Base-by-base conservation (phyloP, 1,284 basidiomycete species). In the Rhodofomes roseus region DNA sequence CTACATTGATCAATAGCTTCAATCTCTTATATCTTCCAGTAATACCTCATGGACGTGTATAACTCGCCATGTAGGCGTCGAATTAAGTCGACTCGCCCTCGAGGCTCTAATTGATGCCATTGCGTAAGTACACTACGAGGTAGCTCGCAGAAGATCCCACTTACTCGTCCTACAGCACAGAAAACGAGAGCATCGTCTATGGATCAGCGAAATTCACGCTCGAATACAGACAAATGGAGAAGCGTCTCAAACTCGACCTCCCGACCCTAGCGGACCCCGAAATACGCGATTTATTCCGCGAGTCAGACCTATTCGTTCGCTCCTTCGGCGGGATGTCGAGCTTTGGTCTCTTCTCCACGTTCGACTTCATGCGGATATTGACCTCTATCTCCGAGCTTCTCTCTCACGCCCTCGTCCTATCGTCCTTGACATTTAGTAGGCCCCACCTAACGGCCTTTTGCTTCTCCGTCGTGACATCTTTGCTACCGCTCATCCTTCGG, bases 281-380 rank as follows among this genome's bases (percentile, higher is more conserved):
- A 61, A 78, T 89, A 22, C 83, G 85, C 57, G 89, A 91, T 65
- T 80, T 93, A 34, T 77, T 93, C n/a, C 84, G 89, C 63, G 92
- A 94, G 73, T 91, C 91, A 16, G 92, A 92, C 66, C 79, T 89
- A 25, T 90, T 91, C 67, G 87, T 90, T 48, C 80, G 84, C 59
- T 89, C 90, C 7, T 89, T 93, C 71, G 84, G 81, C 64, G 85
- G 85, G 54, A 74, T 78, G 63, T 82, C 85, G 39, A 80, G 85
- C 29, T 87, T 90, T 73, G 86, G 88, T 43, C 77, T 91, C 34
- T 78, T 90, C 63, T 90, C 89, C 1, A 88, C 89, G 7, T 79
- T 93, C 57, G 88, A 93, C 69, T 84, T 92, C 62, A 78, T 90
- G 65, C 86, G 89, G 65, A 78, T 92, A 60, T 75, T 93, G 62